These are phyloP conservation scores for Myxozyma kluyveri DNA, from an alignment of 805 yeast species.

Conservation along the genomic window DNA sequence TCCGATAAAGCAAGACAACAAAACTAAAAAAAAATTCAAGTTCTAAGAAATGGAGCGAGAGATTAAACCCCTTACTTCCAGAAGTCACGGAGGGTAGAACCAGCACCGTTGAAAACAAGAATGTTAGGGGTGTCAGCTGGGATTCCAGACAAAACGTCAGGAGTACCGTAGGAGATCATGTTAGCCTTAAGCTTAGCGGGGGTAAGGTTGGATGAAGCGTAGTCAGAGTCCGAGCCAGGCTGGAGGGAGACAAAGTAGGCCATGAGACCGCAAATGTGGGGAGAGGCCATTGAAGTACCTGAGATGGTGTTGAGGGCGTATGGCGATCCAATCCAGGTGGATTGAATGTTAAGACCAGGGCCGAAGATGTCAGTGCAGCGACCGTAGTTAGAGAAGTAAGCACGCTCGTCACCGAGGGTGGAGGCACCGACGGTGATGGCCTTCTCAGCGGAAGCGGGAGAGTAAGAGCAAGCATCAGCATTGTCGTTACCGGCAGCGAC, in stretches of 20 bases:
- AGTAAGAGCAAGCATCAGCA: conserved; percentile 56
- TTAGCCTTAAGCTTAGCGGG: conserved; percentile 47
- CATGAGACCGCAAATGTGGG: conserved; percentile 56
- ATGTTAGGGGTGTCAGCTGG: conserved; percentile 54
- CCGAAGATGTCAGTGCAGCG: conserved; percentile 94
- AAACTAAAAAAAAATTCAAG: no score
- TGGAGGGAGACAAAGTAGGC: conserved; percentile 56
- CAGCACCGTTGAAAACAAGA: conserved; percentile 59
- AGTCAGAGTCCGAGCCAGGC: conserved; percentile 52
- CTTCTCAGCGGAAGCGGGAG: conserved; percentile 60
- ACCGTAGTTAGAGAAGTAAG: conserved; percentile 94
- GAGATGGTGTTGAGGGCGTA: conserved; percentile 53
- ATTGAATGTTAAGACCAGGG: conserved; percentile 71
- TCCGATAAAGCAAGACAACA: no score
- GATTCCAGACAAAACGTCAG: conserved; percentile 47
- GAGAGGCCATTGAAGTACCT: conserved; percentile 66
- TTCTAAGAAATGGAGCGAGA: no score
- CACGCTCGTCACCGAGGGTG: conserved; percentile 82
- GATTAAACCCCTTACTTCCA: no score
- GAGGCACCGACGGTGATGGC: conserved; percentile 95
- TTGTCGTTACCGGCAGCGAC: conserved; percentile 66
- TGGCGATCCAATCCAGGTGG: conserved; percentile 55
- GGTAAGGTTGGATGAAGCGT: conserved; percentile 41
- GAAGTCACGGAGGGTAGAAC: conserved; percentile 51
- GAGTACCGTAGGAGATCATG: conserved; percentile 52